These are phyloP conservation scores for Saccharomyces hybrid DNA, from an alignment of 1,139 yeast genomes.

Conservation along the genomic window DNA sequence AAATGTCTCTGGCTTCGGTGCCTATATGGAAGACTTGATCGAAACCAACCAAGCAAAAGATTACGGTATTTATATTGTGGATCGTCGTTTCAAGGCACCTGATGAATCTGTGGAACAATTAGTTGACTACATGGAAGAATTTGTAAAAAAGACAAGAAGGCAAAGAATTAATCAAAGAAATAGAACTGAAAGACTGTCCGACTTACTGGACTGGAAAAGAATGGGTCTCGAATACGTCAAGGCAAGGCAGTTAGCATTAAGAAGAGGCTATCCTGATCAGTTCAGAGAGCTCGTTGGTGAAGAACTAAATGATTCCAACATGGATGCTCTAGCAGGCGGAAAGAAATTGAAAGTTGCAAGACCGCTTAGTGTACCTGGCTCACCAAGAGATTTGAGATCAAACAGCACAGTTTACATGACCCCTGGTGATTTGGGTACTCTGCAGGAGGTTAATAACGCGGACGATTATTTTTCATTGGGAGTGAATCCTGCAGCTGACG, in stretches of 20 bases:
- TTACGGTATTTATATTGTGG: constrained; percentile 93
- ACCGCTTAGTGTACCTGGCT: constrained; percentile 91
- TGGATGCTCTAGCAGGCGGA: constrained; percentile 24
- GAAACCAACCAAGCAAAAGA: constrained; percentile 72
- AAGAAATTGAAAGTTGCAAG: constrained; percentile 64
- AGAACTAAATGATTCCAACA: constrained; percentile 21
- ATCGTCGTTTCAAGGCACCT: constrained; percentile 84
- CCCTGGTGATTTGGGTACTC: constrained; percentile 91
- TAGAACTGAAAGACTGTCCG: constrained; percentile 87
- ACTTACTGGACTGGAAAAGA: constrained; percentile 90
- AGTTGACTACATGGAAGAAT: constrained; percentile 80
- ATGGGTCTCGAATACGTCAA: constrained; percentile 94
- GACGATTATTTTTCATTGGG: constrained; percentile 81
- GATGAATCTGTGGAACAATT: constrained; percentile 91
- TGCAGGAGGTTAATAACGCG: constrained; percentile 78
- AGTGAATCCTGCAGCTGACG: constrained; percentile 44
- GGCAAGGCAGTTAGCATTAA: constrained; percentile 83
- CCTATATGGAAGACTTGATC: constrained; percentile 95
- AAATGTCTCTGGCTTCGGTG: constrained; percentile 90
- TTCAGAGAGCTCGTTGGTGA: constrained; percentile 46
- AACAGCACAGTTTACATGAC: constrained; percentile 61
- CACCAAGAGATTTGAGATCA: constrained; percentile 53
- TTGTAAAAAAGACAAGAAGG: constrained; percentile 80
- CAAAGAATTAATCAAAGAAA: constrained; percentile 96
- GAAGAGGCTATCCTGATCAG: constrained; percentile 86